These are phyloP conservation scores for Actinomortierella wolfii DNA, from an alignment of 371 early-diverging fungal species.

Conservation along the genomic window DNA sequence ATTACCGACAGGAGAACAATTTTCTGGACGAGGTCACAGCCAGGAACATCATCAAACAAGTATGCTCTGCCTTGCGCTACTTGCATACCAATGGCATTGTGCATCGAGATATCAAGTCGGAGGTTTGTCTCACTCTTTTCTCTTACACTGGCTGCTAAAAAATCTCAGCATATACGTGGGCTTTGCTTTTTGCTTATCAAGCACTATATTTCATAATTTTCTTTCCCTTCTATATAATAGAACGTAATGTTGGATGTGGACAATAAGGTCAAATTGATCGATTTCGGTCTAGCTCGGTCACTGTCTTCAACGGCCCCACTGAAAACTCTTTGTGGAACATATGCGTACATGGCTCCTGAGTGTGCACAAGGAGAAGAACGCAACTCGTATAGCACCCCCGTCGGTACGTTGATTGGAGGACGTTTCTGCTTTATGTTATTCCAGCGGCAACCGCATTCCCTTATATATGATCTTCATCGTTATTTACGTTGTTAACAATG, in stretches of 20 bases:
- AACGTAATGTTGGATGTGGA: conserved; percentile 24
- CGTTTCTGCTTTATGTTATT: too few species aligned
- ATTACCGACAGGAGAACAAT: neutral
- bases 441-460: neutral
- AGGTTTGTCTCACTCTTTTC: conserved; percentile 11
- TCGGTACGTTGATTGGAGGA: too few species aligned
- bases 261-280: conserved; percentile 16
- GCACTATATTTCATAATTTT: neutral
- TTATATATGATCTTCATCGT: neutral
- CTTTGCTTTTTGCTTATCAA: too few species aligned
- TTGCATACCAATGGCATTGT: conserved; percentile 18
- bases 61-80: conserved; percentile 20
- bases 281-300: conserved; percentile 37
- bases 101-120: conserved; percentile 44
- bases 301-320: neutral
- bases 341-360: conserved; percentile 35
- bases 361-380: neutral
- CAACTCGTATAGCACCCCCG: neutral
- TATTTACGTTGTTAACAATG: too few species aligned
- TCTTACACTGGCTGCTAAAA: neutral
- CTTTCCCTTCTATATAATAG: too few species aligned
- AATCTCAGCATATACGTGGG: neutral
- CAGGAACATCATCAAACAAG: conserved; percentile 18
- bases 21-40: conserved; percentile 8
- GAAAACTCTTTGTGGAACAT: conserved; percentile 22